phyloP scores from a whole-genome alignment of 164 flowering plant genomes.

The Annona cherimola region DNA sequence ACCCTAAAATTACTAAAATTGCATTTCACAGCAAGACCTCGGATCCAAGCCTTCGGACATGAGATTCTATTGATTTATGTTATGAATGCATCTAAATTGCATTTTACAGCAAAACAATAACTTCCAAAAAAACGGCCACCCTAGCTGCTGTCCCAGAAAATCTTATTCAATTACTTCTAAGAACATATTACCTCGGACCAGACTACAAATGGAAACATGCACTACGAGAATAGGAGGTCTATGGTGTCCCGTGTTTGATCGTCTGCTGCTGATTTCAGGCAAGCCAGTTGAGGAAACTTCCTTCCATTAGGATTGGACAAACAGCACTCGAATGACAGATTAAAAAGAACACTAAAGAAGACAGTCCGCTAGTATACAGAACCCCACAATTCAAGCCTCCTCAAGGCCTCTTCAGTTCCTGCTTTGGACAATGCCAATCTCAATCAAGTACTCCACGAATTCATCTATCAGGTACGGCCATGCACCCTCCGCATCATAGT shows the following conservation, averaged over 20 bases:
- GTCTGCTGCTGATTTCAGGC: not conserved
- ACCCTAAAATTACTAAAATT: no score
- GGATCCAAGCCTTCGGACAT: no score
- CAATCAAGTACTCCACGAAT: slow-evolving; percentile 82
- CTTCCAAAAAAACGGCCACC: not conserved
- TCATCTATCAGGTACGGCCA: slow-evolving; percentile 98
- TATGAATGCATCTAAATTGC: not conserved
- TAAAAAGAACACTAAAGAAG: not conserved
- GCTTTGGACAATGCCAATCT: slow-evolving; percentile 52
- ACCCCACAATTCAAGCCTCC: not conserved
- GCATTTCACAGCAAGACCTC: no score
- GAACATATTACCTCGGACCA: not conserved
- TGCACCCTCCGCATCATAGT: slow-evolving; percentile 95
- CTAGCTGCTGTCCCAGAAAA: not conserved
- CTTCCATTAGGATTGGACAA: not conserved
- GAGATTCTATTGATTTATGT: not conserved
- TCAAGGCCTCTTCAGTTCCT: slow-evolving; percentile 22
- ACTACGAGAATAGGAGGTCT: not conserved
- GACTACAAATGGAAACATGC: not conserved
- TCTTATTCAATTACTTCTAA: not conserved
- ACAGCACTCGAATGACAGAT: not conserved
- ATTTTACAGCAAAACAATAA: not conserved
- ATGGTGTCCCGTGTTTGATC: not conserved
- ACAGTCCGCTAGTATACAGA: slow-evolving; percentile 2
- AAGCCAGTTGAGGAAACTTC: not conserved